phyloP scores from a whole-genome alignment of 805 yeast genomes.

The Candida silvicultrix region DNA sequence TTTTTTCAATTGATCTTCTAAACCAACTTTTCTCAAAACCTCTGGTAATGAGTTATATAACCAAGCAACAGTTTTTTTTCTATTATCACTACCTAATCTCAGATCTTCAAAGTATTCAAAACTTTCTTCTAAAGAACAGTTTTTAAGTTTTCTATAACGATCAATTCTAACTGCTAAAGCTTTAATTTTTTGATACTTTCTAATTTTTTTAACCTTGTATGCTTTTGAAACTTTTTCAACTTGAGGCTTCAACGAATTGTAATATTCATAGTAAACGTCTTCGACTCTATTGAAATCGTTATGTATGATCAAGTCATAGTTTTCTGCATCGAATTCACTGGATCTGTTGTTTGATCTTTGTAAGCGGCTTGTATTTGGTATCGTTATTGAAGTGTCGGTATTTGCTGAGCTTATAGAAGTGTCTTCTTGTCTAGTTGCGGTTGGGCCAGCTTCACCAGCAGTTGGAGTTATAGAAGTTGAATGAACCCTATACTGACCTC shows the following conservation, averaged over 20 bases:
- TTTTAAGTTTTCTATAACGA: conserved; percentile 23
- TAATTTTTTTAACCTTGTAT: conserved; percentile 28
- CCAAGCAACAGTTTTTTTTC: conserved; percentile 30
- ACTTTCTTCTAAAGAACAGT: conserved; percentile 21
- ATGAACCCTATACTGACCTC: conserved; percentile 17
- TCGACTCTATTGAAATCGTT: conserved; percentile 26
- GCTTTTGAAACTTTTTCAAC: conserved; percentile 28
- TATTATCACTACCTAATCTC: conserved; percentile 23
- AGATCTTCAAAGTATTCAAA: conserved; percentile 25
- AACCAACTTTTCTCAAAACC: conserved; percentile 21
- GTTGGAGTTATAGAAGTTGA: conserved; percentile 7
- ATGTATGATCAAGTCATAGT: conserved; percentile 24
- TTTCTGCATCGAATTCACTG: conserved; percentile 22
- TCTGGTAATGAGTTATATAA: conserved; percentile 28
- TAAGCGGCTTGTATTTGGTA: conserved; percentile 9
- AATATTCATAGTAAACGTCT: conserved; percentile 27
- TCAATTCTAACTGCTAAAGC: conserved; percentile 30
- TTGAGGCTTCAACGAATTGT: conserved; percentile 25
- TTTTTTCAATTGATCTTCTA: conserved; percentile 23
- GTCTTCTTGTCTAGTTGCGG: conserved; percentile 9
- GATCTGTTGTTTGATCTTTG: conserved; percentile 17
- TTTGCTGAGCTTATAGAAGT: conserved; percentile 14
- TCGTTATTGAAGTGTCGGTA: conserved; percentile 10
- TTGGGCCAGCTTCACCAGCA: conserved; percentile 9
- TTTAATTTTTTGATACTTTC: conserved; percentile 31